These are phyloP conservation scores for Iberis pinnata DNA, from an alignment of 345 rosid genomes.

Conservation along the genomic window DNA sequence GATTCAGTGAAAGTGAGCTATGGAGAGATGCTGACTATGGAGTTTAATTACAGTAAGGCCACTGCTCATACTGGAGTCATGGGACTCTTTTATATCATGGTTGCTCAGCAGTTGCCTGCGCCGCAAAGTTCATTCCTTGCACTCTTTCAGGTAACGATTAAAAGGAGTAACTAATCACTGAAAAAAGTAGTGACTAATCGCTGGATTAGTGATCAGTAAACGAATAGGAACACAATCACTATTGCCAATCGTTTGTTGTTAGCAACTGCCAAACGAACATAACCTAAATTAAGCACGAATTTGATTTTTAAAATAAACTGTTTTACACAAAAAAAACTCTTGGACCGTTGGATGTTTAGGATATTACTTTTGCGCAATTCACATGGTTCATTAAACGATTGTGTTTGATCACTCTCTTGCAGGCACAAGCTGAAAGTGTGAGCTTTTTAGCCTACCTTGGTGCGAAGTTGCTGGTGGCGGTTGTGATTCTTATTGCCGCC, in stretches of 20 bases:
- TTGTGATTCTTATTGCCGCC: slow-evolving; percentile 23
- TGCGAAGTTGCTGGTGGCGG: slow-evolving; percentile 27
- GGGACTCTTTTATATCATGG: slow-evolving; percentile 70
- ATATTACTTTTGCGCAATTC: no score
- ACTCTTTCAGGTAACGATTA: slow-evolving; percentile 38
- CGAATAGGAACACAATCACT: no score
- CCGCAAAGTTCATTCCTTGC: slow-evolving; percentile 9
- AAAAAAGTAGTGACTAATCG: no score
- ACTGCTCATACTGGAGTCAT: slow-evolving; percentile 68
- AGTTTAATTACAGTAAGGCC: slow-evolving; percentile 51
- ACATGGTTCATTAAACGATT: background rate
- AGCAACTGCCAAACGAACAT: no score
- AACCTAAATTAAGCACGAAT: no score
- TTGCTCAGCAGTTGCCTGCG: slow-evolving; percentile 47
- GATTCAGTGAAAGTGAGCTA: slow-evolving; percentile 46
- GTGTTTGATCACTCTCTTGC: slow-evolving; percentile 1
- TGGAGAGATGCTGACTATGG: slow-evolving; percentile 59
- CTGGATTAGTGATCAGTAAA: no score
- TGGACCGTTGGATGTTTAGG: no score
- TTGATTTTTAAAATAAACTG: no score
- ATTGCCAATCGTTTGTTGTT: no score
- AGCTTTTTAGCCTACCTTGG: slow-evolving; percentile 1
- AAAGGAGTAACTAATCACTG: no score
- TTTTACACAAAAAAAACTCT: no score
- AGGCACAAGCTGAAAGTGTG: slow-evolving; percentile 17